Evolutionary conservation across 305 asterid species (phyloP).

Genomic region (Fraxinus latifolia): DNA sequence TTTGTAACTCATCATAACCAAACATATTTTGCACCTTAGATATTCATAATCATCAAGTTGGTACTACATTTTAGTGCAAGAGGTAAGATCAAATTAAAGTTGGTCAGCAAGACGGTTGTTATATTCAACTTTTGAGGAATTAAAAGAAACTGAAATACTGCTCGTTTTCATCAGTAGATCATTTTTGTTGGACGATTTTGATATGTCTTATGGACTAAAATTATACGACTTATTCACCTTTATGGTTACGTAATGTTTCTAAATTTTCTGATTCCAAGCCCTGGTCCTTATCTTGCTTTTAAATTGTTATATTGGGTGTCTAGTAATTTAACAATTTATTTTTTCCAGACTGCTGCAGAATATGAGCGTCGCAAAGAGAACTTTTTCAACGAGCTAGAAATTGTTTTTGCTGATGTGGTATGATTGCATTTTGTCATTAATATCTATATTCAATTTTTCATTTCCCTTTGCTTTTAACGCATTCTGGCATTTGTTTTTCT

Average conservation of each 20-base stretch:
- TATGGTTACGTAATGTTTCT: background rate
- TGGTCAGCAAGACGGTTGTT: background rate
- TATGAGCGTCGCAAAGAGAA: conserved; percentile 83
- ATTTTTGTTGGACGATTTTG: background rate
- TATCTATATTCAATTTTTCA: background rate
- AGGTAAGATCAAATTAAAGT: background rate
- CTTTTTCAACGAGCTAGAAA: conserved; percentile 87
- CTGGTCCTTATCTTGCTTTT: background rate
- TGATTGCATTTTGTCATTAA: conserved; percentile 7
- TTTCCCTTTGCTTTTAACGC: background rate
- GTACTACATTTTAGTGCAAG: background rate
- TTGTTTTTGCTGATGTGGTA: conserved; percentile 96
- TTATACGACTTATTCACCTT: background rate
- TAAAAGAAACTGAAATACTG: background rate
- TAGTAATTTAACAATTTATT: conserved; percentile 8
- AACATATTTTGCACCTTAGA: background rate
- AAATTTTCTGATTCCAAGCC: background rate
- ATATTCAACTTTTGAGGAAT: background rate
- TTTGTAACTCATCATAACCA: background rate
- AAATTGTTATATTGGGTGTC: background rate
- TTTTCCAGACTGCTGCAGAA: conserved; percentile 83
- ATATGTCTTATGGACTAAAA: background rate
- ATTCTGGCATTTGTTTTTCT: background rate
- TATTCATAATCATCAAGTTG: background rate
- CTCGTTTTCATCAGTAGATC: background rate